Conservation (phyloP, 257 asterid genomes). For the Solanum appendiculatum region DNA sequence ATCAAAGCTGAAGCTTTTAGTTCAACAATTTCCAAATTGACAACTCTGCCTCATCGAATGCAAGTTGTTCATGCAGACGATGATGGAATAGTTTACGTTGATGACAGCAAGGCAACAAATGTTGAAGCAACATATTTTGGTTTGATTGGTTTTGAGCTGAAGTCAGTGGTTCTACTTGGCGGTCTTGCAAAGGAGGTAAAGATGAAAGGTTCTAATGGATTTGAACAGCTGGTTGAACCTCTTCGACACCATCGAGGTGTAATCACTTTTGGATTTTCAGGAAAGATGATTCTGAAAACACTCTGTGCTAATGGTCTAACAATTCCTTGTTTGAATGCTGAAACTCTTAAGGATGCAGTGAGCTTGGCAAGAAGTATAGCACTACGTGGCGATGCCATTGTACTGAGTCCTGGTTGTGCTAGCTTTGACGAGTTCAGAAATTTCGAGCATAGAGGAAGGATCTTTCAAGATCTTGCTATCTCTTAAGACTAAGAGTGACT, state of each 20-base stretch:
- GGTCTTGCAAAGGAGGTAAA: constrained; percentile 21
- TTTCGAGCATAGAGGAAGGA: constrained; percentile 28
- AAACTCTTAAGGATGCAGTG: constrained; percentile 14
- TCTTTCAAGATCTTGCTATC: constrained; percentile 25
- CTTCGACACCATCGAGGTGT: constrained; percentile 22
- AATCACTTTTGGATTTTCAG: constrained; percentile 33
- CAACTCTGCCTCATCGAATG: constrained; percentile 29
- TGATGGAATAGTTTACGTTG: constrained; percentile 19
- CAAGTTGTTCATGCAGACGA: constrained; percentile 19
- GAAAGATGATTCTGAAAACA: constrained; percentile 17
- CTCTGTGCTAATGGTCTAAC: constrained; percentile 15
- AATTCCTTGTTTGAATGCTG: constrained; percentile 23
- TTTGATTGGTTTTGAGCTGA: constrained; percentile 15
- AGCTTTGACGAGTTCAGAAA: constrained; percentile 33
- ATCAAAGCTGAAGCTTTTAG: constrained; percentile 9
- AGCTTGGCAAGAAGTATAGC: constrained; percentile 20
- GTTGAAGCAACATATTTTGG: constrained; percentile 31
- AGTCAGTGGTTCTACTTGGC: constrained; percentile 24
- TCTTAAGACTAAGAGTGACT: not conserved
- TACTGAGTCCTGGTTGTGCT: constrained; percentile 29
- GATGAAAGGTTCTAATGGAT: constrained; percentile 14
- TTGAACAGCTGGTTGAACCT: constrained; percentile 25
- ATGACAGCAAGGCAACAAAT: constrained; percentile 36
- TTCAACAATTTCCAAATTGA: constrained; percentile 17
- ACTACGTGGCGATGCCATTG: constrained; percentile 21